A percentile compares a stretch with the other conserved stretches of the same genome.
These are phyloP conservation scores for Globisporangium spinosum DNA, from an alignment of 352 stramenopile genomes.

Conservation along the genomic window DNA sequence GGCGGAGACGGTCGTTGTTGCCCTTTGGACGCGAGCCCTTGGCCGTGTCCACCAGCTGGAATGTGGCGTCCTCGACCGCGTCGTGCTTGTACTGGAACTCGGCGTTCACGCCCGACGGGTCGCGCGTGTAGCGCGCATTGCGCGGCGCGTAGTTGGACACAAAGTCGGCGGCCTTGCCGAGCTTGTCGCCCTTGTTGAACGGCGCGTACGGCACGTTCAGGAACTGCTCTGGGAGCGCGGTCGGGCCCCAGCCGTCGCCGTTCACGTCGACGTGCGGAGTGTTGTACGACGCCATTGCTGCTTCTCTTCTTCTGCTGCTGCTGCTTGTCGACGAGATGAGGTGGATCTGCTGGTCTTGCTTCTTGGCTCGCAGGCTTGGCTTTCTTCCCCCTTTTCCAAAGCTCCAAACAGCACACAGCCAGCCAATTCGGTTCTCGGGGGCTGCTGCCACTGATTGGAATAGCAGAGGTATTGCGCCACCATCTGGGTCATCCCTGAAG, in stretches of 20 bases:
- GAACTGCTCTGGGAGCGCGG: conserved; percentile 87
- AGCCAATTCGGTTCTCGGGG: not conserved
- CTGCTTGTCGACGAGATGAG: not conserved
- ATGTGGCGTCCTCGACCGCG: conserved; percentile 87
- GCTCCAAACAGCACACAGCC: not conserved
- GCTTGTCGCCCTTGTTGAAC: conserved; percentile 95
- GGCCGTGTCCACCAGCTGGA: conserved; percentile 93
- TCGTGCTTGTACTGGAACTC: conserved; percentile 95
- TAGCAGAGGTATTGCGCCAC: not conserved
- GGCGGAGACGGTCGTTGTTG: conserved; percentile 71
- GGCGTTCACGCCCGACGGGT: conserved; percentile 84
- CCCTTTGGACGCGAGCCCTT: conserved; percentile 76
- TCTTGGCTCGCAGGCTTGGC: not conserved
- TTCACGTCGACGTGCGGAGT: conserved; percentile 82
- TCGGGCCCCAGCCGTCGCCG: conserved; percentile 79
- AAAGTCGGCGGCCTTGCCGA: conserved; percentile 94
- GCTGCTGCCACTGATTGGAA: not conserved
- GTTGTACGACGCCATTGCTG: conserved; percentile 67
- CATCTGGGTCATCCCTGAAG: not conserved
- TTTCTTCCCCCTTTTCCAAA: not conserved
- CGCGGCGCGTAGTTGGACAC: conserved; percentile 70
- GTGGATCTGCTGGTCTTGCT: not conserved
- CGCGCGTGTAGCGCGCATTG: conserved; percentile 46
- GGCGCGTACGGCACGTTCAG: conserved; percentile 92
- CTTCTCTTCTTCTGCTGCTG: conserved; percentile 1